Conservation (phyloP, 1,139 yeast species). For the Magnusiomyces suaveolens region DNA sequence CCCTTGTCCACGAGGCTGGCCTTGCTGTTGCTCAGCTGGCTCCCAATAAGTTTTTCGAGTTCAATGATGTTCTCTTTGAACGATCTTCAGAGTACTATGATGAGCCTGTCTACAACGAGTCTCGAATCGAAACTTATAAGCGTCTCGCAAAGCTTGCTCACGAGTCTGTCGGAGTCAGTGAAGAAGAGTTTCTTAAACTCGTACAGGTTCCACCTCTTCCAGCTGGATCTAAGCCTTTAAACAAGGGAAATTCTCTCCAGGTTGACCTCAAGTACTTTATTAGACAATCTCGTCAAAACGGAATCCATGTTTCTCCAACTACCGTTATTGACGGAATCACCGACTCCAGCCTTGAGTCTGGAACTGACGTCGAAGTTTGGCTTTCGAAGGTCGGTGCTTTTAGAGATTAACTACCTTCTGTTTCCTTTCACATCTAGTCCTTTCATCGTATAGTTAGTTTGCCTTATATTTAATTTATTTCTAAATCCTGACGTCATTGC, state of each 20-base stretch:
- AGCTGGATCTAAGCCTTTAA: constrained; percentile 32
- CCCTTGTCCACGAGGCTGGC: constrained; percentile 59
- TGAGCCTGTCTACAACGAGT: constrained; percentile 43
- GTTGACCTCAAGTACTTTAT: constrained; percentile 66
- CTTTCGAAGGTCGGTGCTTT: constrained; percentile 9
- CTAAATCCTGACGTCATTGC: no score
- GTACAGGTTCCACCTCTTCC: constrained; percentile 23
- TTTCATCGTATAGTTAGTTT: neutral
- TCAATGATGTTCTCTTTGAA: constrained; percentile 46
- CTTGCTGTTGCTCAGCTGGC: constrained; percentile 55
- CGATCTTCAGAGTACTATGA: constrained; percentile 45
- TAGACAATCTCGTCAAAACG: constrained; percentile 62
- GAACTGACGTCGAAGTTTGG: constrained; percentile 19
- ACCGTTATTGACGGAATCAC: constrained; percentile 61
- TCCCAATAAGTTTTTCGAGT: constrained; percentile 56
- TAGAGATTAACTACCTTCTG: neutral
- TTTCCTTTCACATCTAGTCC: neutral
- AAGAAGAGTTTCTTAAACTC: constrained; percentile 24
- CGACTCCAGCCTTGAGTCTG: constrained; percentile 37
- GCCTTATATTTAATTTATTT: no score
- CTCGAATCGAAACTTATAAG: constrained; percentile 49
- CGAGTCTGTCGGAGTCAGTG: constrained; percentile 30
- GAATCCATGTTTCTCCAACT: constrained; percentile 82
- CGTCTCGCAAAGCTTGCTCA: constrained; percentile 47
- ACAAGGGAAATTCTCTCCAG: constrained; percentile 51